These are phyloP conservation scores for Nannochloropsis gaditana DNA, from an alignment of 108 stramenopile species.

Conservation along the genomic window DNA sequence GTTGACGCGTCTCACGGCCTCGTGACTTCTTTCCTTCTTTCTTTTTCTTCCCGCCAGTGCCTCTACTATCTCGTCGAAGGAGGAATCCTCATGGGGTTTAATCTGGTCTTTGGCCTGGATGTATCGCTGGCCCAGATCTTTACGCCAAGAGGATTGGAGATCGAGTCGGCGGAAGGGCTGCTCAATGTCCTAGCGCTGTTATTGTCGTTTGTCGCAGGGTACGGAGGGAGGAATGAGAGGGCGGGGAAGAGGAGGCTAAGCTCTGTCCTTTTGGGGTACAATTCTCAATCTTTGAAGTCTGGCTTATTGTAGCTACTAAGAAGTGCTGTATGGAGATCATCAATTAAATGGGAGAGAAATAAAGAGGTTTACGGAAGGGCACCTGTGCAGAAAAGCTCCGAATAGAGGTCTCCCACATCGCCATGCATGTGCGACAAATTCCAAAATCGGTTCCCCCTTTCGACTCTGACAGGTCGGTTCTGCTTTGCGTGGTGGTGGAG, in stretches of 20 bases:
- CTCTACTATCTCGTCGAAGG: slow-evolving; percentile 40
- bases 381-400: not conserved
- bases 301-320: not conserved
- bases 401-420: not conserved
- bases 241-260: slow-evolving; percentile 23
- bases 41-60: slow-evolving; percentile 17
- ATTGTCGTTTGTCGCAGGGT: slow-evolving; percentile 25
- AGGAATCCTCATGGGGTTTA: slow-evolving; percentile 29
- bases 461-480: slow-evolving; percentile 27
- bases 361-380: too few species aligned
- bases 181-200: slow-evolving; percentile 27
- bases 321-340: too few species aligned
- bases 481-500: slow-evolving; percentile 45
- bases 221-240: slow-evolving; percentile 27
- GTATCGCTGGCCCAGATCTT: not conserved
- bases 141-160: not conserved
- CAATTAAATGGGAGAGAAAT: too few species aligned
- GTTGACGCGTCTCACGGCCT: not conserved
- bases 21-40: not conserved
- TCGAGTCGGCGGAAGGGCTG: slow-evolving; percentile 24
- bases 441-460: not conserved
- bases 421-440: slow-evolving; percentile 8
- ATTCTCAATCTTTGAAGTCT: not conserved
- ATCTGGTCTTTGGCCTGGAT: not conserved
- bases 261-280: too few species aligned